Conservation (phyloP, 1,284 basidiomycete genomes). For the Golubevia pallescens region DNA sequence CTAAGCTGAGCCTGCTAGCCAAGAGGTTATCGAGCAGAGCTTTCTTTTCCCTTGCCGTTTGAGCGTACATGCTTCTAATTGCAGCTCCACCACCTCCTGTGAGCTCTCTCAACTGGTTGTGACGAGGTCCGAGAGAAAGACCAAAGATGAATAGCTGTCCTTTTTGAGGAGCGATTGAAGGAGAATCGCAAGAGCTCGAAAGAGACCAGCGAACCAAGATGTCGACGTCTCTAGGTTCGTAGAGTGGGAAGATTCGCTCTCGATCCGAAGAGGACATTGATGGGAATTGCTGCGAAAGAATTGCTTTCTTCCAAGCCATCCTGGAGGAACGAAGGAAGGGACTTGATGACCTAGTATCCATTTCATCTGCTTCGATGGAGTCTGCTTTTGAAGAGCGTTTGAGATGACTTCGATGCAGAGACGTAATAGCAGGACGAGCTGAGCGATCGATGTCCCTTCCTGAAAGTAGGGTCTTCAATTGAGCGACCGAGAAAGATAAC, state of each 20-base stretch:
- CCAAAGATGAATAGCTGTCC: slow-evolving; percentile 25
- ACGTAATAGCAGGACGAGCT: background rate
- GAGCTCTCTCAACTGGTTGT: slow-evolving; percentile 12
- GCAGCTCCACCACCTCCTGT: background rate
- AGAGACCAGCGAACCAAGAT: slow-evolving; percentile 18
- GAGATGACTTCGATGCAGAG: background rate
- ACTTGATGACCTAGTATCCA: background rate
- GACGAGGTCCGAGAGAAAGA: slow-evolving; percentile 22
- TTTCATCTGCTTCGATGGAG: background rate
- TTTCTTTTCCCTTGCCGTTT: slow-evolving; percentile 31
- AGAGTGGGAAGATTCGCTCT: slow-evolving; percentile 22
- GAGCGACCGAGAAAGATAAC: slow-evolving; percentile 15
- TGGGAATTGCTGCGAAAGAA: slow-evolving; percentile 15
- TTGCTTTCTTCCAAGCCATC: slow-evolving; percentile 15
- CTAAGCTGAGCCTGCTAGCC: slow-evolving; percentile 17
- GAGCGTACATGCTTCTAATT: slow-evolving; percentile 39
- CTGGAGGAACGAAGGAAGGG: slow-evolving; percentile 16
- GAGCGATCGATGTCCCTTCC: slow-evolving; percentile 9
- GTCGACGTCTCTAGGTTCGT: slow-evolving; percentile 24
- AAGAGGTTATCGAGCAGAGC: slow-evolving; percentile 23
- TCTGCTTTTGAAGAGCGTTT: background rate
- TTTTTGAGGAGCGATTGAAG: background rate
- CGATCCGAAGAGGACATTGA: slow-evolving; percentile 15
- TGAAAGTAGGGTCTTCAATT: slow-evolving; percentile 4
- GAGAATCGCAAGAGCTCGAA: background rate